Evolutionary conservation across 2,329 filamentous ascomycete genomes (phyloP).

Genomic region (Aphanoascus verrucosus): DNA sequence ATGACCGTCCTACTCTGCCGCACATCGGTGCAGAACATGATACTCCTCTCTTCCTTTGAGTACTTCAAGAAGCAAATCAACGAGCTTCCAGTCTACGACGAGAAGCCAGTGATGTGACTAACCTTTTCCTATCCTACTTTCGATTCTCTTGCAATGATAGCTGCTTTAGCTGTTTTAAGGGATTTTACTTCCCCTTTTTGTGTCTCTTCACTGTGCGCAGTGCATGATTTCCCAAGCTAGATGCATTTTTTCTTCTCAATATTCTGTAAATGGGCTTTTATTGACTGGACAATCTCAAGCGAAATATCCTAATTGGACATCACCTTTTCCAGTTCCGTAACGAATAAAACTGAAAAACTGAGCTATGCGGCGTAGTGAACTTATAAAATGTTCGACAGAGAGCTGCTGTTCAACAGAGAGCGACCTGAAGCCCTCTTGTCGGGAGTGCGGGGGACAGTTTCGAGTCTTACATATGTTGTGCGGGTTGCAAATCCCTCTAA

Average conservation of each 20-base stretch:
- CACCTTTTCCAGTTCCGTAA: no score
- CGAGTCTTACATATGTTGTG: no score
- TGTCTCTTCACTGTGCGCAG: neutral
- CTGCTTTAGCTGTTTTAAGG: neutral
- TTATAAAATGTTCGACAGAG: no score
- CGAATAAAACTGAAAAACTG: no score
- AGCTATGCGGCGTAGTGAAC: no score
- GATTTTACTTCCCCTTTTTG: neutral
- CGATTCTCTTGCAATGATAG: neutral
- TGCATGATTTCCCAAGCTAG: neutral
- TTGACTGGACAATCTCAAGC: no score
- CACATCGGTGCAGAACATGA: constrained; percentile 41
- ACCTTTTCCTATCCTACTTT: neutral
- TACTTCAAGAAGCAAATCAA: constrained; percentile 38
- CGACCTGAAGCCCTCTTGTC: no score
- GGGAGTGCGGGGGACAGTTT: no score
- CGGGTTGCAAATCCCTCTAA: no score
- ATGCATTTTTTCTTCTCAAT: neutral
- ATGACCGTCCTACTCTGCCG: constrained; percentile 39
- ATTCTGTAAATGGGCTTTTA: no score
- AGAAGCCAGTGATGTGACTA: neutral
- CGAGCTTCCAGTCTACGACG: constrained; percentile 20
- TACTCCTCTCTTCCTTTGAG: constrained; percentile 38
- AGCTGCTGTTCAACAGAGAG: no score
- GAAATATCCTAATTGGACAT: no score